phyloP scores from a whole-genome alignment of 169 alveolate genomes.

The Plasmodium adleri region DNA sequence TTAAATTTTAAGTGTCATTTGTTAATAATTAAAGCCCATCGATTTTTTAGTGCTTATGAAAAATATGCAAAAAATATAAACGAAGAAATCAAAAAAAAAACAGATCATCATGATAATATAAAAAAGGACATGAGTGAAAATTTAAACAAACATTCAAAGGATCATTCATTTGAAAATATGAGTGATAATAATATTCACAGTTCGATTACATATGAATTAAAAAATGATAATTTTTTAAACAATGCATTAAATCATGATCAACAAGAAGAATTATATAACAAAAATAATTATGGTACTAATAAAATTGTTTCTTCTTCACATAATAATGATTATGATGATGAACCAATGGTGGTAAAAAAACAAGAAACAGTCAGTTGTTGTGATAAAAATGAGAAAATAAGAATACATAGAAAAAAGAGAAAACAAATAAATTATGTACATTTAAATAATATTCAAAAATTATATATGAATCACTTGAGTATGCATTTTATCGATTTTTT shows the following conservation, averaged over 20 bases:
- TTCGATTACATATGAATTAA: background rate
- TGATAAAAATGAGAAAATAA: background rate
- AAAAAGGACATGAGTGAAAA: background rate
- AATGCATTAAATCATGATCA: background rate
- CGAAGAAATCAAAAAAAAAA: background rate
- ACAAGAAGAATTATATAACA: background rate
- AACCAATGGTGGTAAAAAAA: background rate
- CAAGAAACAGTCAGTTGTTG: background rate
- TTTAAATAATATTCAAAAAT: conserved; percentile 23
- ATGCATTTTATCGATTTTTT: conserved; percentile 9
- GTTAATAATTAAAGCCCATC: conserved; percentile 52
- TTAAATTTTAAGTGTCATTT: conserved; percentile 51
- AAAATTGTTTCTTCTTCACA: background rate
- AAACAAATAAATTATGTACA: background rate
- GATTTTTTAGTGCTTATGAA: conserved; percentile 12
- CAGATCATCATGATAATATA: background rate
- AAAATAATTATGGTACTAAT: background rate
- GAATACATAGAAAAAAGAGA: background rate
- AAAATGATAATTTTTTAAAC: background rate
- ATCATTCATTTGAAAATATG: background rate
- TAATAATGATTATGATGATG: background rate
- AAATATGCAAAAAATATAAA: background rate
- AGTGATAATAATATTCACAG: background rate
- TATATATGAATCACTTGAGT: conserved; percentile 15
- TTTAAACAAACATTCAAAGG: background rate